These are phyloP conservation scores for Chrysophaeum taylorii DNA, from an alignment of 352 stramenopile species.

Conservation along the genomic window DNA sequence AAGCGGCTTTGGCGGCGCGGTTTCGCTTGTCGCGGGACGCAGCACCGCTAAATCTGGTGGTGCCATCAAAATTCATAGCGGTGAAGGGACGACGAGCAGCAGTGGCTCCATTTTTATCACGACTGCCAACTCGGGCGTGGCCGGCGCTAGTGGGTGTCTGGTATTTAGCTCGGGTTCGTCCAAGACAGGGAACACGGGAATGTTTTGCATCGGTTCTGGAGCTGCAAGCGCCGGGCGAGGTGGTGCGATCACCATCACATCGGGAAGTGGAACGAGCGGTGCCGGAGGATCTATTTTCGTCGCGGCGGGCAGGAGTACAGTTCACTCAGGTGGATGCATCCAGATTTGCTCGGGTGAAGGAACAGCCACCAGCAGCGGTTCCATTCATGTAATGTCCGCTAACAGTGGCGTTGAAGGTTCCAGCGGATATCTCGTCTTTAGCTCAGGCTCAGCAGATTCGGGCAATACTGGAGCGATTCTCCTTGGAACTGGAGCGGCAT, in stretches of 20 bases:
- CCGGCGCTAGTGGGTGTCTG: not conserved
- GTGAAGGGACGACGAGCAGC: not conserved
- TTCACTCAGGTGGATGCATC: constrained; percentile 12
- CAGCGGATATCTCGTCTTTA: not conserved
- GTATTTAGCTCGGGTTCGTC: not conserved
- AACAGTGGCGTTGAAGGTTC: constrained; percentile 15
- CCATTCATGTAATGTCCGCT: constrained; percentile 16
- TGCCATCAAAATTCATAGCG: not conserved
- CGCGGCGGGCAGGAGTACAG: constrained; percentile 23
- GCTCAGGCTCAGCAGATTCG: constrained; percentile 4
- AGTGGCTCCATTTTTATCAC: not conserved
- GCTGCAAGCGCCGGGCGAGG: constrained; percentile 38
- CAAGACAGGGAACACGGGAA: not conserved
- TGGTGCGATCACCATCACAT: constrained; percentile 40
- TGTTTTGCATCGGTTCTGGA: constrained; percentile 21
- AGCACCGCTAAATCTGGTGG: not conserved
- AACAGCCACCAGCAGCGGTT: constrained; percentile 29
- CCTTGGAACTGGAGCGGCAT: constrained; percentile 7
- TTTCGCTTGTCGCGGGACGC: not conserved
- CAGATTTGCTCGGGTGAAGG: not conserved
- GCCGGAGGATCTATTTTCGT: constrained; percentile 24
- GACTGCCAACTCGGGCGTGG: not conserved
- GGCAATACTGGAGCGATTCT: constrained; percentile 3
- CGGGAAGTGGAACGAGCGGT: constrained; percentile 26
- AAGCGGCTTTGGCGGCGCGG: constrained; percentile 20